Base-by-base conservation (phyloP, 2,329 filamentous ascomycete genomes). In the Xylaria sp. region DNA sequence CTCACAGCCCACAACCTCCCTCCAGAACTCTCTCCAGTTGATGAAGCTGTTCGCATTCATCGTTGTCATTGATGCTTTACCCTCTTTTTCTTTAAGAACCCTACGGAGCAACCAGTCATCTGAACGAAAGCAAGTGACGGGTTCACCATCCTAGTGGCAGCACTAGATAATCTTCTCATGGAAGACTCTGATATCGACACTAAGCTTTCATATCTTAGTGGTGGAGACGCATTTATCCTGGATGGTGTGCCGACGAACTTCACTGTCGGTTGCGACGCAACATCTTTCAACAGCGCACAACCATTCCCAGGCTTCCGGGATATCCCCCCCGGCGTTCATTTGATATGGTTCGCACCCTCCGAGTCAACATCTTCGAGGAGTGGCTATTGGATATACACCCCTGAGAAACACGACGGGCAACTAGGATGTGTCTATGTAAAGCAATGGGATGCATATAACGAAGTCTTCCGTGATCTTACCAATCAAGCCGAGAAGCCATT, bases 261-360 rank as follows among this genome's bases (percentile, higher is more conserved):
- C 63, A 84, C 81, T 1, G 77, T 90, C 20, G 86, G 86, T 50
- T 86, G 84, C 70, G 86, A 89, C 71, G 78, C 81, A 2, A 74
- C 84, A 51, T 83, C 83, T 1, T 81, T 87, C 68, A 83, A 80
- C 17, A 80, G 81, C 5, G 78, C 77, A 45, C 76, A 70, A 45
- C 69, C 81, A 25, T 86, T 89, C 70, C 77, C 79, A 7, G 88
- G 88, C 22, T 80, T 90, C 64, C 82, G 82, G 25, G 81, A 86
- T 61, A 79, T 90, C 29, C 86, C 87, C 0, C 73, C 79, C 0
- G 88, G 88, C 0, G 75, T 84, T 15, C 88, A 90, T 73, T 85
- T 90, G 65, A 79, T 89, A 64, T 90, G 87, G 87, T 82, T 85
- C 31, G 81, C 87, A 1, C 81, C 85, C 25, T 80, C 82, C 0